Evolutionary conservation across 805 yeast genomes (phyloP).

Genomic region (Metschnikowia hibisci): DNA sequence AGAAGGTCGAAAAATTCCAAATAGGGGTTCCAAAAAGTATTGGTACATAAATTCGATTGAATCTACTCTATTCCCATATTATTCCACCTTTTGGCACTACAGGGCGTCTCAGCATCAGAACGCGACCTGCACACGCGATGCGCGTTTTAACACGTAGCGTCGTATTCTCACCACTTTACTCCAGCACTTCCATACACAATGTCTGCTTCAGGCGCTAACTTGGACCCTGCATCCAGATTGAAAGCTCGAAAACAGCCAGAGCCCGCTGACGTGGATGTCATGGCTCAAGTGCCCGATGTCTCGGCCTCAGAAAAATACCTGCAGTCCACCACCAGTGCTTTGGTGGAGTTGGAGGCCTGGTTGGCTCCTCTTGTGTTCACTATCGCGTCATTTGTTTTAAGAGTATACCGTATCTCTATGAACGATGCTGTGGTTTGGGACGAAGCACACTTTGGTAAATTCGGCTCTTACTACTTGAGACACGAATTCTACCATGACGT

Average conservation of each 20-base stretch:
- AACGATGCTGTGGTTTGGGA: conserved; percentile 79
- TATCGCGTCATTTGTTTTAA: conserved; percentile 59
- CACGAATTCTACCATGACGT: conserved; percentile 94
- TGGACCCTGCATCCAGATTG: conserved; percentile 6
- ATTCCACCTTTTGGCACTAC: no score
- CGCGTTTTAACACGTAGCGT: conserved; percentile 10
- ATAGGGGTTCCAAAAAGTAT: no score
- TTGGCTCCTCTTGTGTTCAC: conserved; percentile 66
- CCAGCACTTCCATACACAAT: conserved; percentile 6
- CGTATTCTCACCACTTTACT: neutral
- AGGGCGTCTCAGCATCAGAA: neutral
- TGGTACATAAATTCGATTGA: no score
- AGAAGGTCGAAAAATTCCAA: no score
- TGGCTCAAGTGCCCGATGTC: conserved; percentile 9
- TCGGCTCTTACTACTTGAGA: conserved; percentile 83
- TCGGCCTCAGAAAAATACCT: conserved; percentile 16
- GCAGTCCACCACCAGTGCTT: conserved; percentile 17
- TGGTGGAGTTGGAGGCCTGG: conserved; percentile 33
- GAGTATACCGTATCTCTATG: conserved; percentile 71
- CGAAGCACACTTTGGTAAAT: conserved; percentile 96
- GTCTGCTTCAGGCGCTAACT: conserved; percentile 18
- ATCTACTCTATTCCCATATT: no score
- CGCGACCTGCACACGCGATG: conserved; percentile 1
- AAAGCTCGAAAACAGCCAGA: conserved; percentile 5
- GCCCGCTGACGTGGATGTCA: neutral